Percentiles rank a stretch among this genome's conserved stretches.
Evolutionary conservation across 129 eudicot species (phyloP).

Genomic region (Saposhnikovia divaricata): DNA sequence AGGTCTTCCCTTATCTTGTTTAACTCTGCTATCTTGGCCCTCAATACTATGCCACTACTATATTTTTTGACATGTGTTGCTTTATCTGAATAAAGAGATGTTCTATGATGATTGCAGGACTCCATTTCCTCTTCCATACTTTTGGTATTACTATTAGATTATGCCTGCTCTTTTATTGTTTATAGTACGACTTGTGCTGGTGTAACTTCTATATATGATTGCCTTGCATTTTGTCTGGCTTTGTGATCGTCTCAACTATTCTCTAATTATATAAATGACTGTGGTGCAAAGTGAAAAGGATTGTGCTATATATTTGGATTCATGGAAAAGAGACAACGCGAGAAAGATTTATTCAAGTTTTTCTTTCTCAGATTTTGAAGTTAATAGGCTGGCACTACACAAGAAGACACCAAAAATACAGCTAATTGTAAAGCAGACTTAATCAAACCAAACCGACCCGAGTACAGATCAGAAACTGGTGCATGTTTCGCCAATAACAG

Average conservation of each 20-base stretch:
- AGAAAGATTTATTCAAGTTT: neutral
- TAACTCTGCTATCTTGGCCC: conserved; percentile 43
- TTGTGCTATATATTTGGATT: neutral
- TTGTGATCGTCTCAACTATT: no score
- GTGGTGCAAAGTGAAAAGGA: neutral
- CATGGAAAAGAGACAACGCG: neutral
- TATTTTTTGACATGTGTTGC: conserved; percentile 9
- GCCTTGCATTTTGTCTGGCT: no score
- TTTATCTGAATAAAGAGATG: conserved; percentile 16
- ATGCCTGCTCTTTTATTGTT: neutral
- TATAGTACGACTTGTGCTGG: neutral
- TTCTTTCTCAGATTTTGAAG: neutral
- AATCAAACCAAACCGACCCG: no score
- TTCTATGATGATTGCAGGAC: conserved; percentile 17
- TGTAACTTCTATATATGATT: neutral
- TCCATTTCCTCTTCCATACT: conserved; percentile 21
- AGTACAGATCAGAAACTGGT: neutral
- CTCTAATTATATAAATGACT: neutral
- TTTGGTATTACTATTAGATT: neutral
- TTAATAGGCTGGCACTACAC: neutral
- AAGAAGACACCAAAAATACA: neutral
- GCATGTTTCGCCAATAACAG: neutral
- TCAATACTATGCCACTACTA: conserved; percentile 15
- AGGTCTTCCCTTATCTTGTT: conserved; percentile 43
- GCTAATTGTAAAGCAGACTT: conserved; percentile 1